Percentiles rank a stretch among this genome's conserved stretches.
These are phyloP conservation scores for Pseudotulostoma volvatum DNA, from an alignment of 495 filamentous ascomycete species.

Conservation along the genomic window DNA sequence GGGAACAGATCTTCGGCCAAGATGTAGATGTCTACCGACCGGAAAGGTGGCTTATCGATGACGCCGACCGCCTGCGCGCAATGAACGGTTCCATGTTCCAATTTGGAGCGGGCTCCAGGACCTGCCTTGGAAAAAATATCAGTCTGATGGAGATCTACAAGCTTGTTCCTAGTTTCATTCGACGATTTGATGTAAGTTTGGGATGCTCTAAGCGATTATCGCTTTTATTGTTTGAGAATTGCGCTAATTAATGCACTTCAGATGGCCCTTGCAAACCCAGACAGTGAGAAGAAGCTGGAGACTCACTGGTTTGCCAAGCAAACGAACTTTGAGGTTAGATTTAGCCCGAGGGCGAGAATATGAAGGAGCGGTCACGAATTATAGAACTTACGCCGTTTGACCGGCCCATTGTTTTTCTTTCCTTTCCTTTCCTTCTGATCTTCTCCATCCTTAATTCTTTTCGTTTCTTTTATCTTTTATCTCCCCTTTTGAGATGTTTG, in stretches of 20 bases:
- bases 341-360: no score
- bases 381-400: no score
- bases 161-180: conserved; percentile 52
- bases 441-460: no score
- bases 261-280: conserved; percentile 12
- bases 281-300: conserved; percentile 19
- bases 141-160: conserved; percentile 68
- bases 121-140: conserved; percentile 62
- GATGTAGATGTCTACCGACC: conserved; percentile 37
- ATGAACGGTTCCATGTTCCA: conserved; percentile 47
- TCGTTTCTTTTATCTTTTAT: no score
- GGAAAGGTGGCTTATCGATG: conserved; percentile 37
- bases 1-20: conserved; percentile 35
- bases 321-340: conserved; percentile 17
- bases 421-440: no score
- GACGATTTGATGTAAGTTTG: conserved; percentile 56
- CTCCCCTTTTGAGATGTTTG: no score
- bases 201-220: no score
- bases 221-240: no score
- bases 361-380: no score
- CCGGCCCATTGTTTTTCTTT: no score
- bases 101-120: conserved; percentile 49
- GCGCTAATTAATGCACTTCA: no score
- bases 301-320: conserved; percentile 37
- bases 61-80: conserved; percentile 26